phyloP scores from a whole-genome alignment of 2,329 filamentous ascomycete genomes.

The Neopestalotiopsis clavispora region DNA sequence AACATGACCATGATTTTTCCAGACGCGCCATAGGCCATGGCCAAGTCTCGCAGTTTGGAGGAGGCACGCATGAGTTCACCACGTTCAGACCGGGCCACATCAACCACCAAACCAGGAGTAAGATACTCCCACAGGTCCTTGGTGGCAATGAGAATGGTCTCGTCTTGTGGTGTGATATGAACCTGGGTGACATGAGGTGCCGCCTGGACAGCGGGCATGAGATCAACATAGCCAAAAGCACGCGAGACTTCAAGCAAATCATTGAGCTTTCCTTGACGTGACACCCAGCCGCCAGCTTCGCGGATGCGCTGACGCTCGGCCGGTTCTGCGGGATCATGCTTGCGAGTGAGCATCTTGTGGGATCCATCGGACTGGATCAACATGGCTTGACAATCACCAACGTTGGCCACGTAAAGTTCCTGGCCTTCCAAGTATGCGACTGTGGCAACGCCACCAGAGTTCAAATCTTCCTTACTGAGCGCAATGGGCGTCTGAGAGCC shows the following conservation, averaged over 20 bases:
- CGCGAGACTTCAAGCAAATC: conserved; percentile 89
- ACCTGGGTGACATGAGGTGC: conserved; percentile 83
- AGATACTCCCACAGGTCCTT: conserved; percentile 96
- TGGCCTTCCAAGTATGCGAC: conserved; percentile 88
- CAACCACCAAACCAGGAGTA: conserved; percentile 86
- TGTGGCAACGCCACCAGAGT: conserved; percentile 89
- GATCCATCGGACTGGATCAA: conserved; percentile 88
- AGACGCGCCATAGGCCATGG: conserved; percentile 92
- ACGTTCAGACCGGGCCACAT: conserved; percentile 85
- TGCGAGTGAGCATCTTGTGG: conserved; percentile 82
- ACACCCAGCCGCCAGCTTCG: conserved; percentile 94
- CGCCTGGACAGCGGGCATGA: conserved; percentile 92
- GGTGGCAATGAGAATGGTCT: conserved; percentile 91
- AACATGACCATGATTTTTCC: conserved; percentile 99
- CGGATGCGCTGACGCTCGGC: conserved; percentile 86
- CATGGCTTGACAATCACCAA: conserved; percentile 95
- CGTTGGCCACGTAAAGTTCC: conserved; percentile 92
- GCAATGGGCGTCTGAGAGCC: conserved; percentile 75
- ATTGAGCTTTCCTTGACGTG: conserved; percentile 90
- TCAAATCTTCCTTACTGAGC: conserved; percentile 86
- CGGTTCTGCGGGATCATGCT: conserved; percentile 90
- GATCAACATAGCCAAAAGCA: conserved; percentile 91
- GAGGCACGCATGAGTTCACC: conserved; percentile 92
- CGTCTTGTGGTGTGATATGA: conserved; percentile 83
- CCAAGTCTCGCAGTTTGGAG: conserved; percentile 91